phyloP scores from a whole-genome alignment of 1,284 basidiomycete species.

The Grifola frondosa region DNA sequence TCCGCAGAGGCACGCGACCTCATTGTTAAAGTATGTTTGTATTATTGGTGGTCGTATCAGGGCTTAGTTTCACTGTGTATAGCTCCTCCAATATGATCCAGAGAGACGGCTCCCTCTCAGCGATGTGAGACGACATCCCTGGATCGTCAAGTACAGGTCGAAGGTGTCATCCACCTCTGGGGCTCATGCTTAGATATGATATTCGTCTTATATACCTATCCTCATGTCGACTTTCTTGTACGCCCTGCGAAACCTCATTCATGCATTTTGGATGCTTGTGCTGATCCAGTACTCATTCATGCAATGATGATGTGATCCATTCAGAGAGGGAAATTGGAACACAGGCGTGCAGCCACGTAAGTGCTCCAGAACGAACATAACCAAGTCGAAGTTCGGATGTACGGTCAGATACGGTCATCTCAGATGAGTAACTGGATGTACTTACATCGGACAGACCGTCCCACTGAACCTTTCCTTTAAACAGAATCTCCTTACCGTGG shows the following conservation, averaged over 20 bases:
- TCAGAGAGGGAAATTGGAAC: no score
- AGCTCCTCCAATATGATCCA: slow-evolving; percentile 90
- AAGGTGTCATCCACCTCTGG: slow-evolving; percentile 32
- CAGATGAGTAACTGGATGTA: no score
- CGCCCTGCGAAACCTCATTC: no score
- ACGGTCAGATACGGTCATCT: slow-evolving; percentile 5
- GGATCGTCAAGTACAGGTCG: slow-evolving; percentile 82
- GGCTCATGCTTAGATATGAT: no score
- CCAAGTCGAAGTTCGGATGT: slow-evolving; percentile 55
- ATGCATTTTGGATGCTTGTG: no score
- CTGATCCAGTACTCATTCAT: no score
- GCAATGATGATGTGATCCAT: no score
- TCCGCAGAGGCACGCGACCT: slow-evolving; percentile 68
- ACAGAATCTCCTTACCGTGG: slow-evolving; percentile 67
- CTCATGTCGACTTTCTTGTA: no score
- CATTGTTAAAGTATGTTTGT: slow-evolving; percentile 50
- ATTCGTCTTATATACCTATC: no score
- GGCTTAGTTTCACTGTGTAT: slow-evolving; percentile 1
- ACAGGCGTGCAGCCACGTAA: no score
- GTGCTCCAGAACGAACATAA: slow-evolving; percentile 88
- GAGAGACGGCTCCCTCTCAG: slow-evolving; percentile 78
- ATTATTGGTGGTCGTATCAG: no score
- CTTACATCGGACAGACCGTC: slow-evolving; percentile 79
- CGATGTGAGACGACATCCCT: slow-evolving; percentile 87
- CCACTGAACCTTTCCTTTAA: slow-evolving; percentile 81